Conservation (phyloP, 23 red algal genomes). For the Cyanidiococcus yangmingshanensis region DNA sequence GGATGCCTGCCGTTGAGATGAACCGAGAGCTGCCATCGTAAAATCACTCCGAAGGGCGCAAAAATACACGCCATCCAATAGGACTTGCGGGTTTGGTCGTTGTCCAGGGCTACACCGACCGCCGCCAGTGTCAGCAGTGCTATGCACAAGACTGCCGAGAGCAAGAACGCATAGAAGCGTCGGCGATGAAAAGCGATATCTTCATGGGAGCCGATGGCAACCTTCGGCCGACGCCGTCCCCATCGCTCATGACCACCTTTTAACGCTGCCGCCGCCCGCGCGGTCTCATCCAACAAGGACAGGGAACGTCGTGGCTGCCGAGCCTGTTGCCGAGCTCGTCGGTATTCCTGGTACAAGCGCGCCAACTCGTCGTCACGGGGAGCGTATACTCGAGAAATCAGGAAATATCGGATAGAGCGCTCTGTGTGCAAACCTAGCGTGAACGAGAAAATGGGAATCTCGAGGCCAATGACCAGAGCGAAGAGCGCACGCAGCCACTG, state of each 20-base stretch:
- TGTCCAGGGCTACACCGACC: constrained; percentile 21
- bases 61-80: constrained; percentile 34
- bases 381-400: neutral
- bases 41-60: constrained; percentile 25
- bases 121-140: neutral
- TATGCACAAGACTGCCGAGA: neutral
- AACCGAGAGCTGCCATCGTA: constrained; percentile 25
- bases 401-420: constrained; percentile 15
- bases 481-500: constrained; percentile 25
- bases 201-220: neutral
- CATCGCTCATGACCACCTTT: constrained; percentile 10
- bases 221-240: neutral
- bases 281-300: neutral
- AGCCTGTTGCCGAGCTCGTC: neutral
- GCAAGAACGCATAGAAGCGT: neutral
- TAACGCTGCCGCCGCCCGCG: neutral
- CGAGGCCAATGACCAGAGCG: constrained; percentile 22
- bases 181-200: constrained; percentile 1
- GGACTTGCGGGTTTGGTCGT: constrained; percentile 15
- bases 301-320: neutral
- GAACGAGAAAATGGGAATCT: constrained; percentile 27
- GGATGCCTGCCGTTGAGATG: constrained; percentile 22
- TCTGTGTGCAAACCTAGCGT: constrained; percentile 31
- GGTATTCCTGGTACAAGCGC: neutral
- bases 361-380: neutral